Base-by-base conservation (phyloP, 208 protist species). In the Vickermania ingenoplastis region DNA sequence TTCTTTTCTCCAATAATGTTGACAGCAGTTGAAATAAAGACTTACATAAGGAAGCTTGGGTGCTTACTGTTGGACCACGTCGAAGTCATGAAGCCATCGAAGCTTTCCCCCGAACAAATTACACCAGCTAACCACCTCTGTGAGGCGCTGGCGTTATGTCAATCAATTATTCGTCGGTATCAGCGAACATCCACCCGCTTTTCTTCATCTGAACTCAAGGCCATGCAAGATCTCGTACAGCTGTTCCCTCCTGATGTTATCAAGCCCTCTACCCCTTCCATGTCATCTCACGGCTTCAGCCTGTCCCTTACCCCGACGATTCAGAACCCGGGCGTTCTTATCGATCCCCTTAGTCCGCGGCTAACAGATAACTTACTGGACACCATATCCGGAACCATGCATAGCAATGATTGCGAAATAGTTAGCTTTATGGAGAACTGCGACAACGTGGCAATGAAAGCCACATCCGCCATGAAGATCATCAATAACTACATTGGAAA, bases 111-210 rank as follows among this genome's bases (percentile, higher is more conserved):
- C 11, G 36, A 45, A n/a, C 36, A 45, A 45, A 7, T 45, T 54
- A 59, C 25, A 54, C 71, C 26, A 69, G 70, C 75, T 0, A 75
- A 70, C 5, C 81, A 91, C 59, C 67, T 91, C 24, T 79, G 78
- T 60, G 84, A 91, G 59, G 75, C 84, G 0, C 62, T 91, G 2
- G 59, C 75, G 0, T 76, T 92, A n/a, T 83, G 78, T 55, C 76
- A 92, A 60, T 79, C 78, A 17, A 86, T 92, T 41, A 52, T 92
- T 2, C 57, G 62, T 23, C 78, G 84, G 23, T 92, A 92, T 64
- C 62, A 78, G 13, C 77, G 84, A 53, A 73, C 58, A 30, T 70
- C 67, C 1, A 69, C 63, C 4, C 41, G 31, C 41, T 81, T 81
- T 61, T 71, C 78, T 23, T 1, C 57, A 13, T 68, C 59, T 2